phyloP scores from a whole-genome alignment of 2,329 filamentous ascomycete genomes.

The Mycosphaerella sp. region DNA sequence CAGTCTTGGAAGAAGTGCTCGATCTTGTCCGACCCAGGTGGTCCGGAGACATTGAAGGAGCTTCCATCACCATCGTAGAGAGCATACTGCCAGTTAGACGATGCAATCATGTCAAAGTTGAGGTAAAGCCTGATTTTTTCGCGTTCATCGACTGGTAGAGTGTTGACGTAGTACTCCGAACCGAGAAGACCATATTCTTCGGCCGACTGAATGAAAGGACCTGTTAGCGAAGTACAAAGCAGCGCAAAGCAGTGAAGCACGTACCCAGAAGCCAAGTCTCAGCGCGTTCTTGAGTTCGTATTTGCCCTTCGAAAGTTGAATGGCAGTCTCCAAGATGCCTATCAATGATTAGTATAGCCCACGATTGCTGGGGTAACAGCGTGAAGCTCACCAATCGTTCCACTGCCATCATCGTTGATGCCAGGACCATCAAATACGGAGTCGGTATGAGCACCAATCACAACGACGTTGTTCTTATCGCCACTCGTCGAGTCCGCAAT shows the following conservation, averaged over 20 bases:
- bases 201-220: slow-evolving; percentile 39
- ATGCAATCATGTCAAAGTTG: slow-evolving; percentile 66
- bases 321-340: slow-evolving; percentile 52
- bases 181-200: slow-evolving; percentile 60
- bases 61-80: slow-evolving; percentile 55
- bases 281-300: slow-evolving; percentile 66
- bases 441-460: slow-evolving; percentile 56
- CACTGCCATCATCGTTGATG: slow-evolving; percentile 73
- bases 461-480: slow-evolving; percentile 53
- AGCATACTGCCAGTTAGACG: slow-evolving; percentile 52
- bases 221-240: not conserved
- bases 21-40: slow-evolving; percentile 61
- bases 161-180: slow-evolving; percentile 49
- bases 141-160: slow-evolving; percentile 40
- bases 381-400: slow-evolving; percentile 44
- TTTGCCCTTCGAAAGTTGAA: slow-evolving; percentile 50
- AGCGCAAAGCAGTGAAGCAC: not conserved
- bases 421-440: slow-evolving; percentile 57
- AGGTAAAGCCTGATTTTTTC: slow-evolving; percentile 60
- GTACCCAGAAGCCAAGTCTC: slow-evolving; percentile 56
- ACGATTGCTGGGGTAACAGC: not conserved
- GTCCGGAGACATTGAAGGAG: slow-evolving; percentile 49
- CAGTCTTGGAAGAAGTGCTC: slow-evolving; percentile 61
- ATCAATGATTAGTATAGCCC: not conserved
- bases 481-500: slow-evolving; percentile 55